phyloP scores from a whole-genome alignment of 2,329 filamentous ascomycete species.

The Ceratocystis cubensis region DNA sequence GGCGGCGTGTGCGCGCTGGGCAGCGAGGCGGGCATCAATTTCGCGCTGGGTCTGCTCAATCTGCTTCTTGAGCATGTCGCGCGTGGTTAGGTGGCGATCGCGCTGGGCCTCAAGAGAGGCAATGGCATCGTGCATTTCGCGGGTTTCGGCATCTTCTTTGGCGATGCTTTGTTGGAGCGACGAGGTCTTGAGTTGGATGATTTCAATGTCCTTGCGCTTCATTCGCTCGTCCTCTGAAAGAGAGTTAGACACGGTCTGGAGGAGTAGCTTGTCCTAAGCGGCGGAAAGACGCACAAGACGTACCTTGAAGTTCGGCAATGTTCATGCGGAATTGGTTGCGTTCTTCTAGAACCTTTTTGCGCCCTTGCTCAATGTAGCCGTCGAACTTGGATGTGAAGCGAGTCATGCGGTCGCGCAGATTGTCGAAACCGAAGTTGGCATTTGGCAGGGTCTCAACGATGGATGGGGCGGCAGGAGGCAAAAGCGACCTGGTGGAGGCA shows the following conservation, averaged over 20 bases:
- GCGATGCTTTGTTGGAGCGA: constrained; percentile 61
- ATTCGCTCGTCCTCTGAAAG: constrained; percentile 74
- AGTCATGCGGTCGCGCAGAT: constrained; percentile 86
- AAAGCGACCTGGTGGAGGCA: constrained; percentile 50
- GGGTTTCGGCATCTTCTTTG: constrained; percentile 64
- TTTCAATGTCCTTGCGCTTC: constrained; percentile 78
- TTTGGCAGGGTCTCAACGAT: constrained; percentile 70
- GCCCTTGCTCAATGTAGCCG: constrained; percentile 80
- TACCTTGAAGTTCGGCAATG: constrained; percentile 81
- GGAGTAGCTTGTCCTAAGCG: not conserved
- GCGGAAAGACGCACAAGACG: constrained; percentile 21
- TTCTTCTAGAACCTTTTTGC: constrained; percentile 82
- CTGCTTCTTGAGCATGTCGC: constrained; percentile 46
- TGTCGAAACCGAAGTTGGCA: constrained; percentile 93
- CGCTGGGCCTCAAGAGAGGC: constrained; percentile 45
- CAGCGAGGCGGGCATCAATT: constrained; percentile 57
- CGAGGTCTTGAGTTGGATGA: constrained; percentile 57
- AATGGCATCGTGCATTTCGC: constrained; percentile 58
- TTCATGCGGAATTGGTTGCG: constrained; percentile 88
- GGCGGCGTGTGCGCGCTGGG: constrained; percentile 57
- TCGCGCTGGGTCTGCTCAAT: constrained; percentile 56
- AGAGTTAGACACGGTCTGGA: not conserved
- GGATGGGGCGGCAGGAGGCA: constrained; percentile 48
- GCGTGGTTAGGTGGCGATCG: constrained; percentile 45
- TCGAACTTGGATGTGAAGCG: constrained; percentile 87